Conservation (phyloP, 352 stramenopile genomes). For the Phytophthora litchii region DNA sequence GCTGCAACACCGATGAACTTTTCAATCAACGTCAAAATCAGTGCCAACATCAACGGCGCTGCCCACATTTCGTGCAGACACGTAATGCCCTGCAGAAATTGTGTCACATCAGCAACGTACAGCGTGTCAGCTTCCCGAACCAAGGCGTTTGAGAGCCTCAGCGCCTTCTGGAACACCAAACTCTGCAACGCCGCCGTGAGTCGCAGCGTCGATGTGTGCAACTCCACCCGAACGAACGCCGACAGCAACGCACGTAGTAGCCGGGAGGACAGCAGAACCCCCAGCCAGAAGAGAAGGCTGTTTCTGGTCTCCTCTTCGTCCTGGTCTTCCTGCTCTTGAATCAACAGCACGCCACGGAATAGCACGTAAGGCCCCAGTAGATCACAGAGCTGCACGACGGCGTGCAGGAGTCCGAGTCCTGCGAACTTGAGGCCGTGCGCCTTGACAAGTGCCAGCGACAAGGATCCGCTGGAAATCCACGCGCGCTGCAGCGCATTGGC, state of each 20-base stretch:
- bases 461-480: conserved; percentile 63
- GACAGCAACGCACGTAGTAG: conserved; percentile 72
- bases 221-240: conserved; percentile 63
- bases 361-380: conserved; percentile 70
- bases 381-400: conserved; percentile 52
- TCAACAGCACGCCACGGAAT: conserved; percentile 56
- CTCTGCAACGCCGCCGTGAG: conserved; percentile 74
- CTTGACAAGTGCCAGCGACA: conserved; percentile 57
- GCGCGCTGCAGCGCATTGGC: conserved; percentile 57
- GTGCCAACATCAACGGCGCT: conserved; percentile 52
- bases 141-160: conserved; percentile 47
- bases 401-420: conserved; percentile 49
- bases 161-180: conserved; percentile 76
- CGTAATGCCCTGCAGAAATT: conserved; percentile 60
- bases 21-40: conserved; percentile 58
- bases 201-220: conserved; percentile 64
- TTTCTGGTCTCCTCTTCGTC: conserved; percentile 17
- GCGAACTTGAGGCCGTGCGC: conserved; percentile 56
- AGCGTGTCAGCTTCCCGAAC: conserved; percentile 53
- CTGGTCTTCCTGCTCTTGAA: conserved; percentile 27
- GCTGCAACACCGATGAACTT: conserved; percentile 55
- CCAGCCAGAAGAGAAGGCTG: conserved; percentile 64
- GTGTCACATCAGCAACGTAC: conserved; percentile 66
- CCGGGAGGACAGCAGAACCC: conserved; percentile 57
- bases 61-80: conserved; percentile 82